phyloP scores from a whole-genome alignment of 495 filamentous ascomycete genomes.

The Talaromyces proteolyticus region DNA sequence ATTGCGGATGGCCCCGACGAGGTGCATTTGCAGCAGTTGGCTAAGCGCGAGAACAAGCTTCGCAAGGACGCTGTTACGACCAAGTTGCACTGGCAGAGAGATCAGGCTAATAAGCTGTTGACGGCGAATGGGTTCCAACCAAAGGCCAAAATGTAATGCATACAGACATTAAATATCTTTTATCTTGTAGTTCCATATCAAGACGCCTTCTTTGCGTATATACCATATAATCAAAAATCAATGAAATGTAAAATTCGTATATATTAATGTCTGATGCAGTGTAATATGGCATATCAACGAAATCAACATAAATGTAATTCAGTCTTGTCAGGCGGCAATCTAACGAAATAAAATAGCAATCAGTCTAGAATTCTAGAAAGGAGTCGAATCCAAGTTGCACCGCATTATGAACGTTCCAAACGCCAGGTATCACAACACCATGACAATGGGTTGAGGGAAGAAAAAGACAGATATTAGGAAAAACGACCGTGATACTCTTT shows the following conservation, averaged over 20 bases:
- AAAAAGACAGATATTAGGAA: neutral
- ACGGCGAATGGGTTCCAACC: slow-evolving; percentile 49
- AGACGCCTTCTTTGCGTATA: neutral
- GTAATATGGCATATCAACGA: no score
- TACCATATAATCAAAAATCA: neutral
- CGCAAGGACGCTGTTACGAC: slow-evolving; percentile 53
- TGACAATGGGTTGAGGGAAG: neutral
- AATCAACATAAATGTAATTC: no score
- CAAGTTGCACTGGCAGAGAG: slow-evolving; percentile 59
- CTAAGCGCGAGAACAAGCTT: slow-evolving; percentile 73
- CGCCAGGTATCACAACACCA: slow-evolving; percentile 8
- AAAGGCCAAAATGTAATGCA: slow-evolving; percentile 34
- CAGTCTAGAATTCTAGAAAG: neutral
- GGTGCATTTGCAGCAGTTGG: slow-evolving; percentile 89
- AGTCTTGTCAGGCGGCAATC: no score
- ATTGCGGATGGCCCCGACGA: slow-evolving; percentile 92
- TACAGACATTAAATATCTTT: no score
- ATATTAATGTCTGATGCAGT: neutral
- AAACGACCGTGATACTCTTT: neutral
- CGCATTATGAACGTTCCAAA: neutral
- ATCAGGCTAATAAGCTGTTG: slow-evolving; percentile 60
- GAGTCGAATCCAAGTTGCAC: neutral
- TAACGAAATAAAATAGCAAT: no score
- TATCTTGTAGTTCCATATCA: no score
- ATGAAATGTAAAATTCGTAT: neutral